Conservation (phyloP, 345 rosid species). For the Aurinia saxatilis region DNA sequence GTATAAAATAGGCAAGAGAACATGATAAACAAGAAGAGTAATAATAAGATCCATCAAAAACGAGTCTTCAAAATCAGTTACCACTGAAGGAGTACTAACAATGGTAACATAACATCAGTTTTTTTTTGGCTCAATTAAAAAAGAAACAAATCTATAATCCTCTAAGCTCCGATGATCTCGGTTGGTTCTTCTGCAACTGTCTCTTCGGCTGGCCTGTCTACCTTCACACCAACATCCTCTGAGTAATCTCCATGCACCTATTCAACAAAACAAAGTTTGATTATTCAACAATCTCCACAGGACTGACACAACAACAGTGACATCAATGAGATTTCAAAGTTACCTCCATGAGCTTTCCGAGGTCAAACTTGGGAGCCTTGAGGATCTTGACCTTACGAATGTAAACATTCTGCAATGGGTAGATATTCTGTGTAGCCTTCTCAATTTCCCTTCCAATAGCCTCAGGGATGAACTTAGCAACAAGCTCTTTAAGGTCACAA, state of each 20-base stretch:
- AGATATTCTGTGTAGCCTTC: slow-evolving; percentile 67
- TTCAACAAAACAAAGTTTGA: background rate
- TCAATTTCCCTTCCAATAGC: slow-evolving; percentile 80
- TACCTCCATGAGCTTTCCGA: slow-evolving; percentile 93
- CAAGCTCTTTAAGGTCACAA: slow-evolving; percentile 78
- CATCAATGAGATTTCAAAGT: background rate
- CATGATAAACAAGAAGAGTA: background rate
- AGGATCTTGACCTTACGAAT: slow-evolving; percentile 87
- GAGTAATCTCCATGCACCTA: slow-evolving; percentile 30
- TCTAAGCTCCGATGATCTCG: slow-evolving; percentile 28
- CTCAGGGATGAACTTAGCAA: slow-evolving; percentile 72
- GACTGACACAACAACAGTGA: background rate
- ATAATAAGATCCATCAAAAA: slow-evolving; percentile 15
- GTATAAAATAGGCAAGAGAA: background rate
- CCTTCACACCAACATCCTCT: slow-evolving; percentile 33
- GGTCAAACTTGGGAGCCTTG: slow-evolving; percentile 93
- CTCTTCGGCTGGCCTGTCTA: slow-evolving; percentile 30
- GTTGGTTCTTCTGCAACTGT: slow-evolving; percentile 17
- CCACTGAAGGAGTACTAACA: background rate
- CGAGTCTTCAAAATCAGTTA: slow-evolving; percentile 9
- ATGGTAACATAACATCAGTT: slow-evolving; percentile 13
- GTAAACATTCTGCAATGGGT: slow-evolving; percentile 82
- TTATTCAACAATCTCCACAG: background rate
- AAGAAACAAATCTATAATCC: slow-evolving; percentile 10
- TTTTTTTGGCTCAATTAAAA: background rate